Evolutionary conservation across 2,329 filamentous ascomycete species (phyloP), one percentile per base, ranked within the genome.

Genomic region (Geosmithia morbida): DNA sequence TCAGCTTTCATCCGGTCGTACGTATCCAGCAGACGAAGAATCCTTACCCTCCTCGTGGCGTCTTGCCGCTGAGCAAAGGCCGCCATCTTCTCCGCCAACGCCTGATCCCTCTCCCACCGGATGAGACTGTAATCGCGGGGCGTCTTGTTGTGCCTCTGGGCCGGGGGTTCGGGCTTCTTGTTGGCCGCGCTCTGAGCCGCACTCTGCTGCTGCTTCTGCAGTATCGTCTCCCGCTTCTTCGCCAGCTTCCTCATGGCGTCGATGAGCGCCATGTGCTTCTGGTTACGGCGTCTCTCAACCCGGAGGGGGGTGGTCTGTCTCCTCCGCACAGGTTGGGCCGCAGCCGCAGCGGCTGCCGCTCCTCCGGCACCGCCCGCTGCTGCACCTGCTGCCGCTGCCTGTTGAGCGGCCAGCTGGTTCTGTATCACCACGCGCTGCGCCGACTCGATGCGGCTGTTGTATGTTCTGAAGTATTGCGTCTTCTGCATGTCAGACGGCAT

Each of bases 181-280:
- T 87, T 79, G 30, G 85, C 84, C 45, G 87, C 86, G 48, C 87
- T 77, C 51, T 78, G 77, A 11, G 82, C 77, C 50, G 79, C 75
- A 57, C 94, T 86, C 59, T 96, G 87, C 58, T 90, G 85, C 60
- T 92, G 86, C 68, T 97, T 97, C 59, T 92, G 87, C 26, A 80
- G 69, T 22, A 79, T 75, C 11, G 85, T 84, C 65, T 98, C 92
- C 22, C 90, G 79, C 66, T 96, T 97, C 71, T 95, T 94, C 1
- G 89, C 89, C 44, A 95, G 65, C 61, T 97, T 98, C 41, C 89
- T 79, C 87, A 97, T 96, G 2, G 86, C 86, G 64, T 97, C 90
- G 54, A 98, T 82, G 56, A 97, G 74, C 43, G 85, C 85, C 49
- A 97, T 70, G 58, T 96, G 87, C 58, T 88, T 87, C 52, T 88